A percentile compares a stretch with the other conserved stretches of the same genome.
Conservation (phyloP, 805 yeast genomes). For the Saccharomycopsis lassenensis region DNA sequence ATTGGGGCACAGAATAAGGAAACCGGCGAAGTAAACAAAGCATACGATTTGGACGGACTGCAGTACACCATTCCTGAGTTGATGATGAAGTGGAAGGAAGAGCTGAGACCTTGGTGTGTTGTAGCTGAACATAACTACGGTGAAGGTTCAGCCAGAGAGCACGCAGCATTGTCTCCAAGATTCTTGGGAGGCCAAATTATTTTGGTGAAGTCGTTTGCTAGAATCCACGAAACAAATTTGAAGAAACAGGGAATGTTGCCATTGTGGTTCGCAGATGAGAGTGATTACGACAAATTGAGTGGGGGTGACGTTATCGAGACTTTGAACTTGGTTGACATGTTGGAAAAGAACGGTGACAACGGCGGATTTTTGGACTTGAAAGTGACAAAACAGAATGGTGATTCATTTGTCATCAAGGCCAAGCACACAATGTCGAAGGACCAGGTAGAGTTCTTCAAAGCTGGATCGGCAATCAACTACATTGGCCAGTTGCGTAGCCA, state of each 20-base stretch:
- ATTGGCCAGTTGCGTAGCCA: conserved; percentile 52
- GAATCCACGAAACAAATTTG: conserved; percentile 96
- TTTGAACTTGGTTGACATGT: conserved; percentile 59
- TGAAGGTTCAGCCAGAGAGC: conserved; percentile 99
- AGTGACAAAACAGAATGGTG: conserved; percentile 69
- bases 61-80: conserved; percentile 82
- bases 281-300: conserved; percentile 72
- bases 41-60: conserved; percentile 75
- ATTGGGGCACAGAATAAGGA: conserved; percentile 97
- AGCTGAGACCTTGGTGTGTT: conserved; percentile 80
- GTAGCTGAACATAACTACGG: conserved; percentile 98
- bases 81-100: conserved; percentile 91
- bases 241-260: conserved; percentile 98
- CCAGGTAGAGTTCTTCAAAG: conserved; percentile 91
- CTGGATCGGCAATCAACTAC: conserved; percentile 93
- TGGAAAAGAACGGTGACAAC: conserved; percentile 73
- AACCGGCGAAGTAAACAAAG: conserved; percentile 90
- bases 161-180: conserved; percentile 93
- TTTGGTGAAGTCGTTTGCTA: conserved; percentile 89
- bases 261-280: conserved; percentile 79
- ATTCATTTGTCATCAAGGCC: conserved; percentile 55
- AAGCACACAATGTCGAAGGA: conserved; percentile 96
- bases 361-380: conserved; percentile 69
- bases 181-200: conserved; percentile 87
- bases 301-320: conserved; percentile 76